These are phyloP conservation scores for Nakaseomyces bracarensis DNA, from an alignment of 1,139 yeast genomes.

Conservation along the genomic window DNA sequence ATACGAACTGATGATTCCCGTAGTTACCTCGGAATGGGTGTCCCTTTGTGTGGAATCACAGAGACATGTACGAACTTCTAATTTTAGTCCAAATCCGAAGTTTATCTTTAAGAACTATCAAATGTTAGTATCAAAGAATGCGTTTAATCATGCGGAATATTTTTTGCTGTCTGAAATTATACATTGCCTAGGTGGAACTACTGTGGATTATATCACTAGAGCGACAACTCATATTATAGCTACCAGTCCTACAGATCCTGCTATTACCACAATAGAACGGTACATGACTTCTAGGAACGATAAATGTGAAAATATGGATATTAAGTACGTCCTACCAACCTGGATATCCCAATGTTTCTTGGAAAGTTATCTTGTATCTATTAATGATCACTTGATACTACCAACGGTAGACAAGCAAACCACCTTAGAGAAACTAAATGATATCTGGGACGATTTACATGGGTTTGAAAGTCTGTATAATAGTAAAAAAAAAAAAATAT, in stretches of 20 bases:
- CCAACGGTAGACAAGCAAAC: conserved; percentile 8
- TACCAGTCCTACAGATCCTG: conserved; percentile 43
- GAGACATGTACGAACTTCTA: conserved; percentile 41
- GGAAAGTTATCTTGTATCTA: conserved; percentile 44
- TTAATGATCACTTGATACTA: conserved; percentile 41
- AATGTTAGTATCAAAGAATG: conserved; percentile 53
- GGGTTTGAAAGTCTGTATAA: conserved; percentile 15
- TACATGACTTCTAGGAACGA: neutral
- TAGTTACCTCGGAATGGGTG: conserved; percentile 62
- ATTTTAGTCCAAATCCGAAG: conserved; percentile 57
- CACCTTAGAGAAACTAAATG: conserved; percentile 17
- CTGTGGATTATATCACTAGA: conserved; percentile 52
- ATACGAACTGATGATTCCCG: conserved; percentile 53
- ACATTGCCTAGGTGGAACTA: conserved; percentile 68
- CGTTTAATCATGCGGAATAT: conserved; percentile 54
- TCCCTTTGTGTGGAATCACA: conserved; percentile 39
- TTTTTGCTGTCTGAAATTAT: conserved; percentile 51
- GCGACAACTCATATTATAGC: conserved; percentile 76
- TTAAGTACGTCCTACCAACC: conserved; percentile 61
- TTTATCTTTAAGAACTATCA: conserved; percentile 55
- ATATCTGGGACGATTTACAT: conserved; percentile 22
- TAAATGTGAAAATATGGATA: conserved; percentile 15
- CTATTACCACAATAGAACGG: conserved; percentile 33
- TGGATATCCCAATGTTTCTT: conserved; percentile 72
- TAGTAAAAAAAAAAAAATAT: conserved; percentile 11